Conservation (phyloP, 768 basidiomycete species). For the Tephrocybe sp. region DNA sequence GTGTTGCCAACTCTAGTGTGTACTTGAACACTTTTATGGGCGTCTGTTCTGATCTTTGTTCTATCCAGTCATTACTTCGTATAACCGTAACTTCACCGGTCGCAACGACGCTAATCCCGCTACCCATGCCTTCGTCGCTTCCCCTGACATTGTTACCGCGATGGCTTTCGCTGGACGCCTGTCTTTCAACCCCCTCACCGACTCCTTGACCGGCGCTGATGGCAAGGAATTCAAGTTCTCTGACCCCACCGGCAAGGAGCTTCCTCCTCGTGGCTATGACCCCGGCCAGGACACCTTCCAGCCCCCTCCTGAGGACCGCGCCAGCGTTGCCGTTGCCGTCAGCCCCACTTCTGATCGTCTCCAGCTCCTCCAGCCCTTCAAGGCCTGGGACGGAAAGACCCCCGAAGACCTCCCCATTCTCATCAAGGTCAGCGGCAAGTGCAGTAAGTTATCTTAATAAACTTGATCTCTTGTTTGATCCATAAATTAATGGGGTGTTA, state of each 20-base stretch:
- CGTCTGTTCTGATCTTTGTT: conserved; percentile 11
- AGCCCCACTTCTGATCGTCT: conserved; percentile 85
- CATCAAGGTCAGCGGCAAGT: conserved; percentile 99
- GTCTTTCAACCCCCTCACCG: conserved; percentile 95
- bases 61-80: conserved; percentile 87
- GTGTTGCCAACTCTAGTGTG: conserved; percentile 93
- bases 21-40: conserved; percentile 14
- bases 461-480: background rate
- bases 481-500: conserved; percentile 3
- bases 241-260: conserved; percentile 88
- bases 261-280: conserved; percentile 95
- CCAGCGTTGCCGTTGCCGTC: conserved; percentile 84
- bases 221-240: conserved; percentile 98
- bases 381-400: conserved; percentile 91
- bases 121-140: conserved; percentile 95
- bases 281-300: conserved; percentile 98
- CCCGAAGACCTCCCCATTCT: conserved; percentile 86
- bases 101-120: conserved; percentile 99
- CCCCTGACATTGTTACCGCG: conserved; percentile 94
- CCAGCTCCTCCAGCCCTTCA: conserved; percentile 87
- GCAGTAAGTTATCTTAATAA: conserved; percentile 62
- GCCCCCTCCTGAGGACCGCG: conserved; percentile 84
- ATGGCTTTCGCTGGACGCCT: conserved; percentile 94
- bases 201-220: conserved; percentile 82
- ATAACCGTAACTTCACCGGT: conserved; percentile 99